Base-by-base conservation (phyloP, 805 yeast genomes). In the Wickerhamiella hasegawae region DNA sequence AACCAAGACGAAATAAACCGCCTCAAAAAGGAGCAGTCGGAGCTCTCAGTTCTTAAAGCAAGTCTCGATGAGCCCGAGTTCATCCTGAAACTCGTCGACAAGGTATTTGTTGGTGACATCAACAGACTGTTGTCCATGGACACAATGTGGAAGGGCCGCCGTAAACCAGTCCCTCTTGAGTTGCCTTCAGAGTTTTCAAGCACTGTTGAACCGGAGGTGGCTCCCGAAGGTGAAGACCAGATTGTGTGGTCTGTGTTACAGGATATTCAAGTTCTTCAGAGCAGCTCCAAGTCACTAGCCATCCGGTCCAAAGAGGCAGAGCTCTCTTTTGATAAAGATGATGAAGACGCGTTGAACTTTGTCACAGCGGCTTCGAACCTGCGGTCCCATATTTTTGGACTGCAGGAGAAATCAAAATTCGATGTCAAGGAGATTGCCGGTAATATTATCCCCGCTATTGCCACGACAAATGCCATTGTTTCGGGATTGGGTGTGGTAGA, bases 401-500 rank as follows among this genome's bases (percentile, higher is more conserved):
- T 90, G 49, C 77, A 78, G 51, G 93, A 80, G 32, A 79, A 75
- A 37, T 59, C 62, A 28, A 71, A 69, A 31, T 90, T 92, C 51
- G 94, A 83, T 40, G 71, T 80, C 41, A 90, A 90, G 53, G 92
- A 60, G 38, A 84, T 87, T 43, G 98, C 98, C 0, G 99, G 99
- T 4, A 90, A 87, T 55, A 90, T 90, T 47, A 90, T 90, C 28
- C 98, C 99, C 0, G 98, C 98, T 0, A 85, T 92, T 46, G 97
- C 98, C 4, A 90, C 98, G 1, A 87, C 96, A 3, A 90, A 90
- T 54, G 97, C 98, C 1, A 76, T 90, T 11, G 76, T 90, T 46
- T 84, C 95, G 0, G 98, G 98, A 0, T 68, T 83, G 45, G 77
- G 90, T 12, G 75, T 84, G 3, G 53, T 87, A 27, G 71, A 76